Evolutionary conservation across 1,284 basidiomycete genomes (phyloP), one percentile per base, ranked within the genome.

Genomic region (Ceratobasidium sp.): DNA sequence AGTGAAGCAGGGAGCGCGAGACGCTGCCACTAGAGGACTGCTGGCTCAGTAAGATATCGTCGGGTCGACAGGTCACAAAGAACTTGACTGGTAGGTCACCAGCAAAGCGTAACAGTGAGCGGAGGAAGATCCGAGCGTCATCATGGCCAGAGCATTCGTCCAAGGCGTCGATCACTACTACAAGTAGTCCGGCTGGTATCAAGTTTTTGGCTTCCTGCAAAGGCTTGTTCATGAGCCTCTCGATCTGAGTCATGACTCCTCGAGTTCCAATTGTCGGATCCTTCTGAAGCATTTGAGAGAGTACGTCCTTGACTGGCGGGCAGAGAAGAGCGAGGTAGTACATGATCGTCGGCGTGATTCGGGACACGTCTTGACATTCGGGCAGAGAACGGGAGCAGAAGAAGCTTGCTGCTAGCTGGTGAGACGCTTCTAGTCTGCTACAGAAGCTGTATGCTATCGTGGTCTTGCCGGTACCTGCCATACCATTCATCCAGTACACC

Each of bases 321-420:
- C 42, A 69, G 56, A 64, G 76, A 0, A 44, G 46, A 1, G 77
- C 77, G 20, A 79, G 71, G 23, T 79, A 71, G 28, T 71, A 77
- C 1, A 71, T 70, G 7, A 79, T 73, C 6, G 79, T 68, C 6
- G 79, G 79, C 6, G 75, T 33, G 9, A 78, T 73, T 9, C 42
- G 62, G 9, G 40, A 2, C 15, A 67, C 62, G 7, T 79, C 61
- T 20, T 70, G 64, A 17, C 77, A 59, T 23, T 52, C 70, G 5
- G 62, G 77, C 9, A 42, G 40, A 23, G 48, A 79, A 0, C 84
- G 80, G 3, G 83, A 82, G 56, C 83, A 85, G 79, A 84, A 85
- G 28, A 67, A 70, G 10, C 81, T 83, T 1, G 83, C 84, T 2
- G 81, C 84, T 3, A 84, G 83, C 6, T 42, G 52, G 10, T 77